phyloP scores from a whole-genome alignment of 192 early-diverging fungal genomes.

The Gaertneriomyces sp. region DNA sequence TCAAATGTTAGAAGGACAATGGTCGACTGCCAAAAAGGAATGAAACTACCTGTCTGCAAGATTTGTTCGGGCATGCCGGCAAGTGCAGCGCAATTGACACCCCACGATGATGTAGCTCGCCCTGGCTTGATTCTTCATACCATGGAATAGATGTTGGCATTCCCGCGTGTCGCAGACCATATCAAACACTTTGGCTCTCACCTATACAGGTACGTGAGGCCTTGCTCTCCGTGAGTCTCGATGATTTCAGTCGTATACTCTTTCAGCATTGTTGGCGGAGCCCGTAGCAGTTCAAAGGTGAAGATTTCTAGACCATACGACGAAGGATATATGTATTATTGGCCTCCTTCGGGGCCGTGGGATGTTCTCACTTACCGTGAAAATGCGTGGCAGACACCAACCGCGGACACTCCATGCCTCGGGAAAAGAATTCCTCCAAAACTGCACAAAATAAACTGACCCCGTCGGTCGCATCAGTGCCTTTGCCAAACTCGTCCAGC shows the following conservation, averaged over 20 bases:
- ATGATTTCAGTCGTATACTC: slow-evolving; percentile 60
- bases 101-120: slow-evolving; percentile 34
- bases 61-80: slow-evolving; percentile 39
- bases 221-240: slow-evolving; percentile 24
- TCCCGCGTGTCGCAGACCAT: neutral
- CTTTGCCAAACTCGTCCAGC: slow-evolving; percentile 86
- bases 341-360: neutral
- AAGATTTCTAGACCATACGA: slow-evolving; percentile 44
- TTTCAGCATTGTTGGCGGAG: slow-evolving; percentile 35
- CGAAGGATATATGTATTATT: too few species aligned
- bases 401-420: slow-evolving; percentile 52
- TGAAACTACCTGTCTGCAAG: slow-evolving; percentile 33
- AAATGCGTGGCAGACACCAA: slow-evolving; percentile 84
- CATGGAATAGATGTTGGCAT: neutral
- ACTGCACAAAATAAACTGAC: slow-evolving; percentile 73
- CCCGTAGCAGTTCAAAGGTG: slow-evolving; percentile 42
- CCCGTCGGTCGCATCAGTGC: slow-evolving; percentile 68
- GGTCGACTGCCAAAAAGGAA: neutral
- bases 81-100: slow-evolving; percentile 46
- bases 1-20: neutral
- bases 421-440: slow-evolving; percentile 54
- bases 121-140: slow-evolving; percentile 37
- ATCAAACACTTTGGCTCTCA: slow-evolving; percentile 16
- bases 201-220: slow-evolving; percentile 63
- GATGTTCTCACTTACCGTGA: slow-evolving; percentile 54